Base-by-base conservation (phyloP, 495 filamentous ascomycete species). In the Penicillium ucsense region DNA sequence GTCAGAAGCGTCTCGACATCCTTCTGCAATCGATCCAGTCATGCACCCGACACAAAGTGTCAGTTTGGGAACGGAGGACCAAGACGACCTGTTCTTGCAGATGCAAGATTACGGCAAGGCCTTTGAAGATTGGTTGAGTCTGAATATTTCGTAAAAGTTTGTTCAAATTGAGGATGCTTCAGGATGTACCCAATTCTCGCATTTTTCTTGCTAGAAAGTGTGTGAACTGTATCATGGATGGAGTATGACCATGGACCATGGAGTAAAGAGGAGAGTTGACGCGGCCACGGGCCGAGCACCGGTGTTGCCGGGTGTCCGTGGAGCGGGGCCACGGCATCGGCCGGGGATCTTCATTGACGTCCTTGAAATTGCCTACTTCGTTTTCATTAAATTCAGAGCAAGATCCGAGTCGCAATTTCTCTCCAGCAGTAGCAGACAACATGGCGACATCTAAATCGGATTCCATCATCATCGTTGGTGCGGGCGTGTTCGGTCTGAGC, bases 401-500 rank as follows among this genome's bases (percentile, higher is more conserved):
- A 2, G 1, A 20, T 20, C 27, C 43, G 3, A 9, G n/a, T 10
- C 30, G 41, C 8, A 34, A 36, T 43, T 37, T n/a, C 6, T 12
- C 11, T 4, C 39, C 43, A 32, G 10, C 6, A 38, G 35, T 29
- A 20, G n/a, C 11, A 6, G 6, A 10, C 32, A 54, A 20, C 28
- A 64, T 61, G 55, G 4, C 56, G 5, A 46, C 52, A 0, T 58
- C 55, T 2, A 66, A 67, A 38, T 57, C 28, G 20, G 60, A 61
- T 28, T 50, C 52, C 8, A 69, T 72, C 37, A 47, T 70, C 29
- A 63, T 72, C n/a, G 56, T 65, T 34, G 62, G 62, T 28, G 62
- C 62, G 4, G 62, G 62, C 35, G 60, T 63, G 34, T 65, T 65
- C 48, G 62, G 62, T 33, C 53, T 62, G 3, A 57, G 56, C 31